Evolutionary conservation across 2,329 filamentous ascomycete species (phyloP), one percentile per base, ranked within the genome.

Genomic region (Piedraia hortae): DNA sequence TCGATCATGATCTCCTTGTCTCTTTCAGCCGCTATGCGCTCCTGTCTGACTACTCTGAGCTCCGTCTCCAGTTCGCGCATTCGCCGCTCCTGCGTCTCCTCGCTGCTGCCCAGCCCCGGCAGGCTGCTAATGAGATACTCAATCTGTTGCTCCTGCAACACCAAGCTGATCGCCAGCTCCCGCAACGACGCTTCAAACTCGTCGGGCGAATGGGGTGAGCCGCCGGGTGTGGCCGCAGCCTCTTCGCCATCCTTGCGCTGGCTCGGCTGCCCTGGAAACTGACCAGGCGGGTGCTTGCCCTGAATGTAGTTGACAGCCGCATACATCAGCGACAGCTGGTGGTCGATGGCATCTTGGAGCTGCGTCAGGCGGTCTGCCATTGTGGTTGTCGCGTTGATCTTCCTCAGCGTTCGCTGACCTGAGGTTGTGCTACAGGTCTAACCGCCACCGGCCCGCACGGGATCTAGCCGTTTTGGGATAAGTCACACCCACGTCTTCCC

Each of bases 81-180:
- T 22, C 60, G 58, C 31, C 58, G 54, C 38, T 72, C 59, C 44
- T 88, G 75, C 36, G 78, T 69, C 29, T 59, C 54, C 41, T 82
- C 71, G 36, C 69, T 82, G 29, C 67, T 73, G 19, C 75, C 69
- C 11, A 85, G 50, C 0, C 75, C 75, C 0, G 75, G 75, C 2
- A 88, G 53, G 11, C 58, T 61, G 9, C 65, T 69, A 26, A 82
- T 72, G 21, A 85, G 49, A 19, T 62, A 54, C 42, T 85, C 74
- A 29, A 85, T 77, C 47, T 82, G 71, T 47, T 80, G 72, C 35
- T 78, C 69, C 37, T 80, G 77, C 26, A 72, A 43, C 26, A 82
- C 66, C 12, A 85, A 52, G 39, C 82, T 74, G 29, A 62, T 59
- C 16, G 72, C 70, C 23, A 85, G 53, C 42, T 82, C 73, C 28